Evolutionary conservation across 441 rosid genomes (phyloP).

Genomic region (Mallotus repandus): DNA sequence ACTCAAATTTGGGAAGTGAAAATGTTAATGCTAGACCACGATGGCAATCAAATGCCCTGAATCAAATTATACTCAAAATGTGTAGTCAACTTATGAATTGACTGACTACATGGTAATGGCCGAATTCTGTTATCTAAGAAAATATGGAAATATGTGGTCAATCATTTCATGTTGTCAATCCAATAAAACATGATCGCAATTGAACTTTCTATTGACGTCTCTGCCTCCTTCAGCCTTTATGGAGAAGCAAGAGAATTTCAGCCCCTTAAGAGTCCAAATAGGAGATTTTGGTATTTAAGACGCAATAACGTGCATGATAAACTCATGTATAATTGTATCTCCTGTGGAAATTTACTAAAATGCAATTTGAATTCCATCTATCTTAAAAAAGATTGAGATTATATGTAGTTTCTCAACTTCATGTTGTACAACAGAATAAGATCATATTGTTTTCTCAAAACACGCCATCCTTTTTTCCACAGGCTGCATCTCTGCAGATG

Average conservation of each 20-base stretch:
- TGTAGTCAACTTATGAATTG: neutral
- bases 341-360: neutral
- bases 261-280: neutral
- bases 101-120: neutral
- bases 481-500: constrained; percentile 84
- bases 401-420: constrained; percentile 3
- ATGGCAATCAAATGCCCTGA: neutral
- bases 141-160: neutral
- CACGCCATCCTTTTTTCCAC: constrained; percentile 29
- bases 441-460: constrained; percentile 22
- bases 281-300: neutral
- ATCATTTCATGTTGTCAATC: neutral
- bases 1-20: neutral
- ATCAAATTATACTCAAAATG: neutral
- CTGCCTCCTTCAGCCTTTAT: neutral
- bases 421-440: constrained; percentile 1
- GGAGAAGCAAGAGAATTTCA: neutral
- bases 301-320: neutral
- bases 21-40: neutral
- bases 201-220: neutral
- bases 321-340: neutral
- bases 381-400: neutral
- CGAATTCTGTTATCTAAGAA: neutral
- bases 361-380: neutral
- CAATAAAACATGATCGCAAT: neutral